These are phyloP conservation scores for Naganishia vishniacii DNA, from an alignment of 768 basidiomycete genomes.

Conservation along the genomic window DNA sequence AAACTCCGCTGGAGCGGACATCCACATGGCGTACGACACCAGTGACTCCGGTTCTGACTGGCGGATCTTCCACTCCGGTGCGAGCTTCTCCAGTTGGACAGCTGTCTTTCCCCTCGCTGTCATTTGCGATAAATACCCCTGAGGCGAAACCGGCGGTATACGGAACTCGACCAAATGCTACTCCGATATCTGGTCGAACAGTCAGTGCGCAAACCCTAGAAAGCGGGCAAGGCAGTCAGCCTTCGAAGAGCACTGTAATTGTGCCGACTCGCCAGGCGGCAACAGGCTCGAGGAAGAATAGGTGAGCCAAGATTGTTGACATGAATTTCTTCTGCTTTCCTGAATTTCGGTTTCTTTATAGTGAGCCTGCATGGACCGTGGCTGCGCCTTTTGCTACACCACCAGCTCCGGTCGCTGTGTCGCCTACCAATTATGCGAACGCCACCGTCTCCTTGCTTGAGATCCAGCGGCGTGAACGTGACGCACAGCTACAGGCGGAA, in stretches of 20 bases:
- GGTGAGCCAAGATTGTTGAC: conserved; percentile 29
- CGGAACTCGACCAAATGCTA: neutral
- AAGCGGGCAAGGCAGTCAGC: conserved; percentile 12
- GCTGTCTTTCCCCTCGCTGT: neutral
- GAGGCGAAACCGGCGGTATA: neutral
- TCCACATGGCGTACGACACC: conserved; percentile 19
- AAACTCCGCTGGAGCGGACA: neutral
- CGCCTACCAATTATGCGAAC: conserved; percentile 39
- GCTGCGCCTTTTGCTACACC: conserved; percentile 49
- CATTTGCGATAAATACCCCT: neutral
- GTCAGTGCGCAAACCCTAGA: conserved; percentile 1
- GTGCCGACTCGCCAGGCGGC: conserved; percentile 29
- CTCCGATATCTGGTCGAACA: conserved; percentile 1
- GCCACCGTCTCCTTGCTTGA: conserved; percentile 62
- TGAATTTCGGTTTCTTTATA: conserved; percentile 17
- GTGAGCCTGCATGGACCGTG: conserved; percentile 59
- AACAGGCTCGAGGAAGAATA: conserved; percentile 27
- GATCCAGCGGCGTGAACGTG: conserved; percentile 74
- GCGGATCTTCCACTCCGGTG: neutral
- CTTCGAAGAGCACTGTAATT: conserved; percentile 28
- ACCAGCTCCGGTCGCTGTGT: conserved; percentile 36
- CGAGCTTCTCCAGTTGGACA: neutral
- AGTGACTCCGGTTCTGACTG: neutral
- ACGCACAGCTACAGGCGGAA: conserved; percentile 50
- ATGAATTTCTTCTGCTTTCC: neutral